Evolutionary conservation across 768 basidiomycete genomes (phyloP).

Genomic region (Inosperma sp.): DNA sequence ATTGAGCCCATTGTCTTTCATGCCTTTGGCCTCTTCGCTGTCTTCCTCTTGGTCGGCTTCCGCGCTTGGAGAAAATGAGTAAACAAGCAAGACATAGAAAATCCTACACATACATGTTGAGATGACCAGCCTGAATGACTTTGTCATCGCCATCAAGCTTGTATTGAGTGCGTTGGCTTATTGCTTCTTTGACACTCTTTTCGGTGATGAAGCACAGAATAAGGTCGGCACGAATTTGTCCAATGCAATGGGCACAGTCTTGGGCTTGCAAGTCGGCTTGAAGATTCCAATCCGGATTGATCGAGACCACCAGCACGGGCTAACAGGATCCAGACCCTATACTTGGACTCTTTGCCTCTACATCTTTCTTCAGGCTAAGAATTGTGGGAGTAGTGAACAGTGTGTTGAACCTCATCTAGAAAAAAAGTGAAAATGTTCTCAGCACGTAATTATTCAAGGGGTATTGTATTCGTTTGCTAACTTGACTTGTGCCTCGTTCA

Average conservation of each 20-base stretch:
- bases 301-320: constrained; percentile 92
- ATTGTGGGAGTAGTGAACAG: no score
- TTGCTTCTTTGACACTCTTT: constrained; percentile 97
- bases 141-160: constrained; percentile 99
- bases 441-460: no score
- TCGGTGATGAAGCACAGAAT: constrained; percentile 97
- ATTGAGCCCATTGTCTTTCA: constrained; percentile 94
- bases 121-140: constrained; percentile 97
- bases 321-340: constrained; percentile 89
- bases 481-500: no score
- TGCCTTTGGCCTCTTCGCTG: constrained; percentile 87
- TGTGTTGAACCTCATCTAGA: no score
- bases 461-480: no score
- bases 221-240: constrained; percentile 95
- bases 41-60: constrained; percentile 89
- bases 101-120: constrained; percentile 76
- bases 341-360: constrained; percentile 78
- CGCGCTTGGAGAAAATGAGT: constrained; percentile 45
- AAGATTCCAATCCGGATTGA: constrained; percentile 92
- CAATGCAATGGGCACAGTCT: constrained; percentile 99
- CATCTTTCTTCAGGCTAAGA: no score
- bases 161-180: constrained; percentile 89
- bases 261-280: constrained; percentile 99
- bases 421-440: no score
- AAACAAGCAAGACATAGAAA: constrained; percentile 1